Base-by-base conservation (phyloP, 2,329 filamentous ascomycete genomes). In the Trichoderma brevicompactum region DNA sequence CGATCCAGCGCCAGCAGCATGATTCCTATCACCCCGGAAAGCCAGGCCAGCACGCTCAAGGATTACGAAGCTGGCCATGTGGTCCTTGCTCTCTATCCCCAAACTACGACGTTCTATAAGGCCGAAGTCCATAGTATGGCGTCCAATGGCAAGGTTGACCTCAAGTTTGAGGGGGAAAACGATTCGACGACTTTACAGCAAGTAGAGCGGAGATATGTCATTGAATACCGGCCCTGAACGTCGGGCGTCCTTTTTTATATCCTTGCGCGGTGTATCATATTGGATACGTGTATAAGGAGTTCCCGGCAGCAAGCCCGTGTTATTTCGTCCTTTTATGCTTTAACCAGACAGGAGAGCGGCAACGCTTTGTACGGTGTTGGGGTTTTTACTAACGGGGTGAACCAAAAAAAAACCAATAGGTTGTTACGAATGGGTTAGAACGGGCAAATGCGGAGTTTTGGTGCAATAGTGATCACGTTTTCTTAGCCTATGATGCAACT, bases 81-180 rank as follows among this genome's bases (percentile, higher is more conserved):
- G 52, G 91, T 94, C 8, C 80, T 94, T 65, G 92, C 92, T 0
- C 80, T 92, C 65, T 95, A 95, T 72, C 92, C 92, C 0, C 89
- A 92, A 71, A 94, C 92, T 1, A 94, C 92, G 1, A 94, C 91
- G 0, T 94, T 95, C 72, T 95, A 95, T 75, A 89, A 91, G 74
- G 92, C 92, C 1, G 90, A 93, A 70, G 91, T 94, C 8, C 90
- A 92, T 78, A 88, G 88, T 41, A 88, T 86, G 81, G 81, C 89
- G 64, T 79, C 79, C 44, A 75, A 81, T 67, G 73, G 82, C 46
- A 84, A 82, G 67, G 87, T 89, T 48, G 85, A 85, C 65, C 80
- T 94, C 69, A 88, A 91, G 68, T 94, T 94, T 71, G 92, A 94
- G 74, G 91, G 91, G 13, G 90, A 93, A 71, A 90, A 92, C 73